A percentile compares a stretch with the other conserved stretches of the same genome.
Evolutionary conservation across 2,329 filamentous ascomycete genomes (phyloP).

Genomic region (Hypoxylon sp.): DNA sequence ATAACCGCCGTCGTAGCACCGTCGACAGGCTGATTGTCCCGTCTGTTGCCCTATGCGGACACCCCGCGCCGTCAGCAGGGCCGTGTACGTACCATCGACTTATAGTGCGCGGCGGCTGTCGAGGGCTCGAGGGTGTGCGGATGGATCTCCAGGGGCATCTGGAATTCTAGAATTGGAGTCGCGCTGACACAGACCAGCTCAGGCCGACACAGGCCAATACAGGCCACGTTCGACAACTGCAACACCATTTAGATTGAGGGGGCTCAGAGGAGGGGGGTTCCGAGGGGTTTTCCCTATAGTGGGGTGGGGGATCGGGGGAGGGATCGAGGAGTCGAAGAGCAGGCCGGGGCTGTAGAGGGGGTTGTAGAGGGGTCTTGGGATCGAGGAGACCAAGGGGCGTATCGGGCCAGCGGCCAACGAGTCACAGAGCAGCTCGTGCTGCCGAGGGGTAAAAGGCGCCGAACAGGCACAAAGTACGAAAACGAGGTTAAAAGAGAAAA

Average conservation of each 20-base stretch:
- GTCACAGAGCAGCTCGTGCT: conserved; percentile 17
- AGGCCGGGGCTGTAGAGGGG: too few species aligned
- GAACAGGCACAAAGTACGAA: conserved; percentile 22
- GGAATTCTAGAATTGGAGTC: conserved; percentile 6
- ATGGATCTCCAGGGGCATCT: conserved; percentile 35
- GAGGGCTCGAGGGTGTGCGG: not conserved
- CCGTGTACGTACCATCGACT: conserved; percentile 10
- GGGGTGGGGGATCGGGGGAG: not conserved
- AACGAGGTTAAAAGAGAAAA: conserved; percentile 11
- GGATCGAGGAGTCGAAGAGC: too few species aligned
- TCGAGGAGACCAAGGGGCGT: not conserved
- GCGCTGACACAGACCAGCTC: not conserved
- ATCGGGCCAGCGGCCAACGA: conserved; percentile 11
- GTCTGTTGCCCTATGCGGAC: conserved; percentile 22
- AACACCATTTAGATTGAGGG: conserved; percentile 13
- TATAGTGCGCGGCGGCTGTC: conserved; percentile 15
- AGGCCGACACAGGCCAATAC: too few species aligned
- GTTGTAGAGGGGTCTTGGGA: not conserved
- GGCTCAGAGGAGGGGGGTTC: too few species aligned
- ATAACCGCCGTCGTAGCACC: conserved; percentile 35
- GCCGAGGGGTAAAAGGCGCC: conserved; percentile 27
- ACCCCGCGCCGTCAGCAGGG: conserved; percentile 17
- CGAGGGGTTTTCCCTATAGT: not conserved
- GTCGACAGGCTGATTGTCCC: conserved; percentile 32
- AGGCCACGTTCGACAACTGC: not conserved